Base-by-base conservation (phyloP, 306 rosid genomes). In the Prunus dulcis region DNA sequence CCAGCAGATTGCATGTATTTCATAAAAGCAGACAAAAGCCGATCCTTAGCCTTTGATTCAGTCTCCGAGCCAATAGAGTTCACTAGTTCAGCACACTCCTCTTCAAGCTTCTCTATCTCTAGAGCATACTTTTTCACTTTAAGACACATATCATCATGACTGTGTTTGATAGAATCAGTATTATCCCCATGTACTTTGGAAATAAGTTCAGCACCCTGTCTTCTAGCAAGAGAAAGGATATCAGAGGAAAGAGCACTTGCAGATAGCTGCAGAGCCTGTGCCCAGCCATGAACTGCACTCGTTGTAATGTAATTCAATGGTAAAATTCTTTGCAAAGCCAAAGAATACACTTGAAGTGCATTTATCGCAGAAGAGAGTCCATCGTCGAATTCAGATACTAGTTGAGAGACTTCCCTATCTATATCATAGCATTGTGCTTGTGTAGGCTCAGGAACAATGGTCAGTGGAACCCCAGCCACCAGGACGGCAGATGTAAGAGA, bases 391-490 rank as follows among this genome's bases (percentile, higher is more conserved):
- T 92, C 93, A 78, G 93, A 82, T 66, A 86, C 79, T 75, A 82
- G 85, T 53, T 88, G 96, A 87, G 90, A 87, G 79, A 91, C 90
- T 85, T 93, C 97, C 86, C 88, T 84, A 79, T 93, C 98, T 73
- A 93, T 93, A 86, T 93, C 98, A 67, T 82, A 87, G 84, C 96
- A 93, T 72, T 93, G 98, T 76, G 77, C 96, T 82, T 91, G 98
- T 56, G 98, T 93, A 73, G 98, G 98, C 85, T 93, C 98, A n/a
- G 98, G 98, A 87, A 93, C 98, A 80, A 93, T 86, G 72, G 97
- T 91, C 73, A 93, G 81, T 69, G 98, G 98, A 82, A 93, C 93
- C 25, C 98, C 98, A 38, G 98, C 96, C 74, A 82, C 85, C 61
- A 49, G 77, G 80, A 93, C 98, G 3, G 98, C 97, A 69, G 98